These are phyloP conservation scores for Kodamaea neixiangensis DNA, from an alignment of 805 yeast genomes.

Conservation along the genomic window DNA sequence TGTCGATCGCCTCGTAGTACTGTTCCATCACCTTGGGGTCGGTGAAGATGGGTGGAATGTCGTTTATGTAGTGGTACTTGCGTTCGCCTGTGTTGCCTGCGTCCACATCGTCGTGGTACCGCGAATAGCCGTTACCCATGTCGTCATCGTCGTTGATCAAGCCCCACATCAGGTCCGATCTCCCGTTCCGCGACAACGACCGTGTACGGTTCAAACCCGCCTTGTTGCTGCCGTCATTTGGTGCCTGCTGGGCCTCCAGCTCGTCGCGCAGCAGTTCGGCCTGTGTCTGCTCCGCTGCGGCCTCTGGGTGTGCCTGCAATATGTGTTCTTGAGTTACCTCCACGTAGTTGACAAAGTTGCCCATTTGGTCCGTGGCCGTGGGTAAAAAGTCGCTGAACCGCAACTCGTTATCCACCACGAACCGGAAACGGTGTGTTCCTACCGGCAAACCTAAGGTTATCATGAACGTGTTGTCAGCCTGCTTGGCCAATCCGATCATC, in stretches of 20 bases:
- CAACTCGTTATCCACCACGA: constrained; percentile 91
- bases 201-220: constrained; percentile 9
- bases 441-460: constrained; percentile 79
- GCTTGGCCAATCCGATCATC: constrained; percentile 82
- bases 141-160: constrained; percentile 71
- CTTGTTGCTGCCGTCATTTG: constrained; percentile 17
- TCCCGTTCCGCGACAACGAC: constrained; percentile 31
- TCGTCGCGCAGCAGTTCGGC: background rate
- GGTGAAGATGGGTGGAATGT: constrained; percentile 80
- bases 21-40: constrained; percentile 89
- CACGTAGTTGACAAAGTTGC: constrained; percentile 89
- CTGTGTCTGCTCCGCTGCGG: constrained; percentile 9
- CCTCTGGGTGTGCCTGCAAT: constrained; percentile 11
- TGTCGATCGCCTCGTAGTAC: constrained; percentile 74
- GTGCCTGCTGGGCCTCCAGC: constrained; percentile 5
- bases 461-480: constrained; percentile 55
- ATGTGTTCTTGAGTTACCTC: constrained; percentile 57
- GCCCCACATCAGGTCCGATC: constrained; percentile 63
- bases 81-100: constrained; percentile 14
- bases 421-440: constrained; percentile 91
- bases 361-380: constrained; percentile 97
- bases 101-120: constrained; percentile 64
- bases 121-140: constrained; percentile 77
- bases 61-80: constrained; percentile 52
- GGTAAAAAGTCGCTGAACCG: constrained; percentile 85